Conservation (phyloP, 73 alveolate species). For the Uronychia setigera region DNA sequence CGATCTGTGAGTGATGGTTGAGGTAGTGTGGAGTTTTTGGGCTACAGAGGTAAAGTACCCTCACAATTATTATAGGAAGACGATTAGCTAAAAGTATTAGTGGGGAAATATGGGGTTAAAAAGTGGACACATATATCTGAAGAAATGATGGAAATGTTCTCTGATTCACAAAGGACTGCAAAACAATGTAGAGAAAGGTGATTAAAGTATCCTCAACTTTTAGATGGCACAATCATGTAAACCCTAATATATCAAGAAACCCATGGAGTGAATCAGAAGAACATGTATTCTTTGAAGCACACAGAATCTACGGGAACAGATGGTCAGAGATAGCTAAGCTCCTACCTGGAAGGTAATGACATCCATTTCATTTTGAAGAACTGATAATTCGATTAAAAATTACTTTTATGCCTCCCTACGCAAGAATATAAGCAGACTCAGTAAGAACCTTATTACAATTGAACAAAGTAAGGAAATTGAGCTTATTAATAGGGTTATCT, state of each 20-base stretch:
- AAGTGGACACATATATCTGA: constrained; percentile 62
- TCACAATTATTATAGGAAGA: constrained; percentile 46
- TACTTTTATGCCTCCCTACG: constrained; percentile 62
- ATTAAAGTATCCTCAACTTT: not conserved
- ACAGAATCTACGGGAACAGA: constrained; percentile 43
- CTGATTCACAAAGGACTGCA: constrained; percentile 57
- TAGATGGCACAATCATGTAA: constrained; percentile 56
- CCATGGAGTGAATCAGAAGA: constrained; percentile 50
- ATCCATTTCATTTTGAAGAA: not conserved
- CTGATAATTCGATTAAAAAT: constrained; percentile 66
- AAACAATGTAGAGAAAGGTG: constrained; percentile 47
- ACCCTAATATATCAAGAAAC: constrained; percentile 34
- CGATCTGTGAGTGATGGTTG: too few species aligned
- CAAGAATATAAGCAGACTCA: constrained; percentile 36
- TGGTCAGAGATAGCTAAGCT: constrained; percentile 56
- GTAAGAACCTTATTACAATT: not conserved
- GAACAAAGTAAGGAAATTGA: not conserved
- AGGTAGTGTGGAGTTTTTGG: constrained; percentile 19
- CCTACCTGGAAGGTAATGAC: constrained; percentile 38
- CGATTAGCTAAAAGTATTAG: constrained; percentile 33
- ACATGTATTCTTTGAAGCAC: constrained; percentile 22
- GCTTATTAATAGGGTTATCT: not conserved
- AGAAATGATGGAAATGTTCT: not conserved
- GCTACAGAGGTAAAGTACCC: not conserved
- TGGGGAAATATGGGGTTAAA: constrained; percentile 52